Base-by-base conservation (phyloP, 2,329 filamentous ascomycete genomes). In the Xylariomycetidae sp. region DNA sequence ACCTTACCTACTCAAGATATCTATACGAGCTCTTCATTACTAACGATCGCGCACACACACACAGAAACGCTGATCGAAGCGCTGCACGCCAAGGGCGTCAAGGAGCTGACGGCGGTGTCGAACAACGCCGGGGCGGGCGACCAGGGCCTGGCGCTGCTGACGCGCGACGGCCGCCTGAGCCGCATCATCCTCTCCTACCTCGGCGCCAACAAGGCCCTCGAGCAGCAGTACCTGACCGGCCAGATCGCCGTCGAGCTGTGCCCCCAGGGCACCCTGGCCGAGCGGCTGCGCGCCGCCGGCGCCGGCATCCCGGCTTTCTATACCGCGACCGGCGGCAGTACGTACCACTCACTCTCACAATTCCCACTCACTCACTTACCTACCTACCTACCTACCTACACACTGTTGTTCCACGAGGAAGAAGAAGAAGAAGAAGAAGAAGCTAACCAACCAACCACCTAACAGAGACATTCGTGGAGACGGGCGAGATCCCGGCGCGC, bases 281-380 rank as follows among this genome's bases (percentile, higher is more conserved):
- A 86, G 63, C 70, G 82, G 44, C 73, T 85, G 48, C 68, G 82
- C 25, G 82, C 82, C 6, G 84, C 76, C 1, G 84, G 83, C 4
- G 80, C 81, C 16, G 84, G 84, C 7, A 86, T 89, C 31, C 83
- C 84, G 2, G 84, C 84, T 0, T 89, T 92, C 54, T 92, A 79
- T 52, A 89, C 85, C 0, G 79, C 84, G 0, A 86, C 85, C 0
- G 85, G 78, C 35, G 76, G 74, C 23, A 70, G 75, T 76, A 64
- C 51, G 69, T 67, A 17, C 6, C 5, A 25, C 28, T 4, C 2
- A 18, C 19, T 5, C 10, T 24, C 22, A 10, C 19, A n/a, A 26
- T 5, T 25, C 5, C 23, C 8, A 10, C 9, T 22, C 24, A n/a
- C 6, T 23, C n/a, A 5, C 10, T 18, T 25, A 6, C n/a, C n/a